Base-by-base conservation (phyloP, 805 yeast genomes). In the Phaffomyces opuntiae region DNA sequence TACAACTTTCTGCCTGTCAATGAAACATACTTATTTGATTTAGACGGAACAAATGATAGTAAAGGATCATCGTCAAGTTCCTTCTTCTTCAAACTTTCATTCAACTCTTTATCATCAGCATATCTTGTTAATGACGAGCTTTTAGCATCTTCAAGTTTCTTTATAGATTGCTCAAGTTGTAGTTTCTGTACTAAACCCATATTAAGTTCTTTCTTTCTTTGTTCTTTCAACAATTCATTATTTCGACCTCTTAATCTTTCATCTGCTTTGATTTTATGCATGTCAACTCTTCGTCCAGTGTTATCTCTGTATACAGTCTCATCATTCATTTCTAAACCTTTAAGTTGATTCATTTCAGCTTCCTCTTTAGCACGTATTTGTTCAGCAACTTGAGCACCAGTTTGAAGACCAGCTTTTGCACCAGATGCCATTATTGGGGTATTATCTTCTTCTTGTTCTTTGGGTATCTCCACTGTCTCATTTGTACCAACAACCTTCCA, bases 41-140 rank as follows among this genome's bases (percentile, higher is more conserved):
- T 54, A 2, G 56, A 40, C 4, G 67, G 57, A 27, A 66, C 60
- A 52, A 80, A 82, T 12, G 69, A 55, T 3, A 72, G 60, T 25
- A 84, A 70, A 0, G 95, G 95, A 56, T 87, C 95, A 19, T 82
- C 87, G 32, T 69, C 69, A 13, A 59, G 55, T n/a, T 66, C 62
- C 41, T 60, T 58, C 7, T 49, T 44, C 44, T 63, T 66, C 51
- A 64, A 61, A 29, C 54, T 53, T 4, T 56, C 52, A 42, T 73
- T 70, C 35, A 68, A 56, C 32, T 64, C 69, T n/a, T 44, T 48
- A 49, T 74, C 77, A 42, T 69, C 63, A 36, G 66, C 68, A 43
- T 63, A 62, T 19, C 60, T 54, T 4, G 68, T 58, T 7, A 68
- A 39, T 11, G 52, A 53, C 27, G 60, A 57, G 5, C 49, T 43